Evolutionary conservation across 2,329 filamentous ascomycete genomes (phyloP), one percentile per base, ranked within the genome.

Genomic region (Hypocrella siamensis): DNA sequence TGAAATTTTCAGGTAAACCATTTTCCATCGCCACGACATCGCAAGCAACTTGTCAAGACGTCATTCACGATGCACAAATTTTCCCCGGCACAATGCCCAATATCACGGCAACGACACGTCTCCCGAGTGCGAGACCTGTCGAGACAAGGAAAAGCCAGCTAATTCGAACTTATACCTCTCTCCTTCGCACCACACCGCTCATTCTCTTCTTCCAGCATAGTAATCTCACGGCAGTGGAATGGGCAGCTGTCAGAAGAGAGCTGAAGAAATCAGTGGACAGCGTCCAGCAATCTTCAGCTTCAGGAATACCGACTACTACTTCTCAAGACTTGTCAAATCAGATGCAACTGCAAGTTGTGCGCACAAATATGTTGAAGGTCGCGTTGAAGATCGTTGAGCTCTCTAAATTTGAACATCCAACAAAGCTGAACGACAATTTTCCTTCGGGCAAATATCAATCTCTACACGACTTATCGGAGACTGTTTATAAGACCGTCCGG

Each of bases 71-170:
- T n/a, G n/a, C n/a, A n/a, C n/a, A n/a, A n/a, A n/a, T n/a, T n/a
- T n/a, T n/a, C n/a, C n/a, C n/a, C n/a, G n/a, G n/a, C 7, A 26
- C n/a, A 14, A 26, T 26, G n/a, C 12, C 3, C 8, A 10, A 26
- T 7, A 26, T 11, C n/a, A 7, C 25, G 7, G n/a, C 25, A 7
- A 14, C 7, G 25, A 26, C 25, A 14, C 7, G 94, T 55, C 88
- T 86, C 3, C 84, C 83, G 4, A 93, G 82, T 33, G 79, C 92
- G 52, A 82, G 88, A 51, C 79, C 77, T 15, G 72, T 86, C 29
- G 80, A 93, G 51, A 79, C 79, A 47, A 79, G 88, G 52, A 93
- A 96, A 60, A 79, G 85, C 12, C 90, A 98, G 57, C 67, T 96
- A 37, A 66, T 75, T 36, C 75, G 86, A 35, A 75, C 80, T 45